These are phyloP conservation scores for Phytophthora uliginosa DNA, from an alignment of 352 stramenopile genomes.

Conservation along the genomic window DNA sequence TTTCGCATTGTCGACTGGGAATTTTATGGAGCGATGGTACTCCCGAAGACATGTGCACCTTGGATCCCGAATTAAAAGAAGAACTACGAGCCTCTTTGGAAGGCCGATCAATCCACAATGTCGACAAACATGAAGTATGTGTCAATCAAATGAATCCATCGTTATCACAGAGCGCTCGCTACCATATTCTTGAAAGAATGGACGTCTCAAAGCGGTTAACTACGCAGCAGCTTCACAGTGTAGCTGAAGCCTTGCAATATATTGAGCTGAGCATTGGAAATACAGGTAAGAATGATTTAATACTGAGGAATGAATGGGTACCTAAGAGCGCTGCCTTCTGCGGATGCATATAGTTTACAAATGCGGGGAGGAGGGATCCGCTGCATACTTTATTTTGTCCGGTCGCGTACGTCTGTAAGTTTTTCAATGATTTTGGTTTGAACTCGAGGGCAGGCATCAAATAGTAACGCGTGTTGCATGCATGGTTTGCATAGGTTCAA, in stretches of 20 bases:
- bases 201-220: constrained; percentile 14
- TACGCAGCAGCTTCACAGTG: constrained; percentile 7
- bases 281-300: constrained; percentile 5
- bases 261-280: constrained; percentile 6
- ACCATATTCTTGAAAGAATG: constrained; percentile 17
- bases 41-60: not conserved
- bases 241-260: constrained; percentile 10
- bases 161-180: not conserved
- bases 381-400: constrained; percentile 22
- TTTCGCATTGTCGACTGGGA: constrained; percentile 51
- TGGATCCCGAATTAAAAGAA: constrained; percentile 3
- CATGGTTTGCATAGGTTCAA: constrained; percentile 4
- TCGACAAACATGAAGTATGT: not conserved
- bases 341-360: constrained; percentile 12
- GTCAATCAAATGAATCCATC: not conserved
- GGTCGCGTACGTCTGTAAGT: constrained; percentile 24
- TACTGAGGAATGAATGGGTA: not conserved
- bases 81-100: constrained; percentile 5
- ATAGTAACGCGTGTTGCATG: not conserved
- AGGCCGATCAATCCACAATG: not conserved
- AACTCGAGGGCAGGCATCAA: not conserved
- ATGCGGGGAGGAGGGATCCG: constrained; percentile 11
- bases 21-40: constrained; percentile 19
- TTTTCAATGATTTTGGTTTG: not conserved
- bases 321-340: not conserved